phyloP scores from a whole-genome alignment of 1,284 basidiomycete species.

The Sporisorium sorghi region DNA sequence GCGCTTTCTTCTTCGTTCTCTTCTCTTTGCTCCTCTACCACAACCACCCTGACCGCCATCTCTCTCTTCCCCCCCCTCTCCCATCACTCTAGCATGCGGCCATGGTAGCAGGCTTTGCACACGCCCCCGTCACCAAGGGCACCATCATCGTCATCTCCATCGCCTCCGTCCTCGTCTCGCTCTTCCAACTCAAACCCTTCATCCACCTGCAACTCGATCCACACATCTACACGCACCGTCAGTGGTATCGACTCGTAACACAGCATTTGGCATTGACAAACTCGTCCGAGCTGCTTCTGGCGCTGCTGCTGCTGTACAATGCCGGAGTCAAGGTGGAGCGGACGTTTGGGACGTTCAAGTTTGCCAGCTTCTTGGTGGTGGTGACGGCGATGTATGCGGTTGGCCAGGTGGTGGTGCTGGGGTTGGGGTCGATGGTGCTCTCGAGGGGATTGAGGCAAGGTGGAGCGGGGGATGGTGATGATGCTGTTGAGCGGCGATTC shows the following conservation, averaged over 20 bases:
- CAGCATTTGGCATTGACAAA: conserved; percentile 84
- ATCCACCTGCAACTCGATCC: conserved; percentile 70
- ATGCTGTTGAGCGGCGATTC: neutral
- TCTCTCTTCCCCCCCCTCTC: too few species aligned
- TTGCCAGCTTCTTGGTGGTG: conserved; percentile 71
- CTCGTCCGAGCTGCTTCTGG: conserved; percentile 84
- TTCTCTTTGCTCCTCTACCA: neutral
- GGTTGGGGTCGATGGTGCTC: neutral
- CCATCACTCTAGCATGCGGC: conserved; percentile 3
- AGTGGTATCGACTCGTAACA: conserved; percentile 86
- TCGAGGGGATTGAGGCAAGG: neutral
- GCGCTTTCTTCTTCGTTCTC: neutral
- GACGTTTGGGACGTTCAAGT: conserved; percentile 86
- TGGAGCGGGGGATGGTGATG: neutral
- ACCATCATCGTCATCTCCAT: conserved; percentile 34
- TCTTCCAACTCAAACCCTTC: conserved; percentile 66
- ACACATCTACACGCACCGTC: conserved; percentile 71
- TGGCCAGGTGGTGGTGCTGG: conserved; percentile 18
- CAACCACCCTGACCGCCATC: neutral
- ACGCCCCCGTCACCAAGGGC: conserved; percentile 49
- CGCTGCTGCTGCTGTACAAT: conserved; percentile 80
- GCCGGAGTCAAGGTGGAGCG: conserved; percentile 81
- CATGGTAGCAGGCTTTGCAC: conserved; percentile 51
- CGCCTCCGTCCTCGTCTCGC: conserved; percentile 30
- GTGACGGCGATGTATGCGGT: conserved; percentile 20